Evolutionary conservation across 306 rosid species (phyloP), one percentile per base, ranked within the genome.

Genomic region (Chamaecrista fasciculata): DNA sequence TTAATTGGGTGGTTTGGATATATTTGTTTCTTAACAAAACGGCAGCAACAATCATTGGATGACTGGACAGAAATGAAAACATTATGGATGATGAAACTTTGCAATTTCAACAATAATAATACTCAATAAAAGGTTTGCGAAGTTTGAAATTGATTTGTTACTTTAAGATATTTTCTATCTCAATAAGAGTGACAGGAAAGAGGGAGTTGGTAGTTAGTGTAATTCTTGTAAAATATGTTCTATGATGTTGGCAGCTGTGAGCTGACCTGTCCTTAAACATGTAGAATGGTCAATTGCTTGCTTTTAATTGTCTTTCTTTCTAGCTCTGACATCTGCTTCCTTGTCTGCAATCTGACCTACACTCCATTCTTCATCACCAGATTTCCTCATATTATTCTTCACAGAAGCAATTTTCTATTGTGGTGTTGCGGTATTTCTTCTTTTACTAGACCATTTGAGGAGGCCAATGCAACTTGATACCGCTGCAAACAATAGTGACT

Each of bases 381-480:
- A 94, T 78, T 94, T 94, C 87, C 97, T 94, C 79, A 94, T 94
- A 83, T 73, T 94, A 82, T 94, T 94, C 89, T 91, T 94, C 89
- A 91, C 97, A 49, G 99, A 94, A 81, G 97, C 95, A 65, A 84
- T 91, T 62, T 94, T 94, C 91, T 94, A 94, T 66, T 75, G 89
- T 51, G 99, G 99, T 31, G 97, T 87, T 79, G 96, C 83, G 4
- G 84, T 80, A 43, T 94, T 91, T 72, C 91, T 94, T 84, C 73
- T 71, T 65, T 75, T 91, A 59, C 83, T 91, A 24, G 96, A 89
- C 80, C 78, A 15, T 72, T 76, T 82, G 78, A 78, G 87, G 78
- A 79, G 95, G 80, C 87, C 96, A 19, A 0, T 78, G 18, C 73
- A 75, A 74, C 72, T 73, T 21, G 87, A 78, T 48, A 64, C 82